Evolutionary conservation across 78 protist genomes (phyloP), one percentile per base, ranked within the genome.

Genomic region (Chrysochromulina parva): DNA sequence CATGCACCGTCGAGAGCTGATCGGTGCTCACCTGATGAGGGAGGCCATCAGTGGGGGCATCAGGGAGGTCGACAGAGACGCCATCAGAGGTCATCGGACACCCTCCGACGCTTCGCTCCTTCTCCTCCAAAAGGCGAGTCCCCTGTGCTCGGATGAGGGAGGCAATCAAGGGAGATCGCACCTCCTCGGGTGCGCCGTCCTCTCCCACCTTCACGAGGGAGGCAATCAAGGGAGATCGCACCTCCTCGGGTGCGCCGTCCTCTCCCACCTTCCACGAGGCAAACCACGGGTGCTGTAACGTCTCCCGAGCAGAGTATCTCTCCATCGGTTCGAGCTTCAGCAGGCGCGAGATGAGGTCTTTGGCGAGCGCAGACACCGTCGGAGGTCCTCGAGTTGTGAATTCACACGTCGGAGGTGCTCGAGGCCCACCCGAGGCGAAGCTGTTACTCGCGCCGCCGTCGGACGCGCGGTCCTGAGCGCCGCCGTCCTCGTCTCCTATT

Each of bases 211-310:
- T 54, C 54, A 50, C 9, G 54, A 50, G 9, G 48, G 38, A 38
- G 38, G 38, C 38, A 38, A 38, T 38, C 38, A 38, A 38, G 38
- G 38, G 38, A 38, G 38, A 38, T 38, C 38, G 38, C 38, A 38
- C 73, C 73, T 19, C 73, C 73, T 66, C 73, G 6, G 10, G 13
- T 24, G 28, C 73, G 19, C n/a, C 73, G n/a, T 5, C 19, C 28
- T 4, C 81, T 9, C 11, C 6, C 22, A 0, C 54, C 22, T 11
- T 54, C 54, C 54, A 50, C 9, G 54, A 50, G 9, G 48, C 16
- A 9, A 71, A 3, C 81, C 81, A 71, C 9, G 81, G 81, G 81
- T 71, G 81, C 81, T 71, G 81, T 9, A 71, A 13, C 53, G 81
- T 10, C 81, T 71, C 81, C 16, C 53, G 50, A 0, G 54, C 47